phyloP scores from a whole-genome alignment of 768 basidiomycete genomes.

The Pleurotus ostreatus region DNA sequence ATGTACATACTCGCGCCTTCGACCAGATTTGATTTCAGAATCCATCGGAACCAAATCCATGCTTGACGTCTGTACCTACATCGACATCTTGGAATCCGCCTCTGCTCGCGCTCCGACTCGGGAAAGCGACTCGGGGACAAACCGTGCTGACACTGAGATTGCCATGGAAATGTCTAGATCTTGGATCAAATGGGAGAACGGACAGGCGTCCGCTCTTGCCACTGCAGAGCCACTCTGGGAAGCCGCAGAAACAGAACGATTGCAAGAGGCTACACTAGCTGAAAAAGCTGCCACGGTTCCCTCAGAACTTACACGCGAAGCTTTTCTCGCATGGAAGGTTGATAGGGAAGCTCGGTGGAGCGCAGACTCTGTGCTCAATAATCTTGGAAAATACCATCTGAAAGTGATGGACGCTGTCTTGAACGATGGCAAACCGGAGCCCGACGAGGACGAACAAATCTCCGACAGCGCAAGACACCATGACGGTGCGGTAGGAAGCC shows the following conservation, averaged over 20 bases:
- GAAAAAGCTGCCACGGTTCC: constrained; percentile 7
- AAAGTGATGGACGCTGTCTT: constrained; percentile 22
- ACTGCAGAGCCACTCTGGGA: constrained; percentile 26
- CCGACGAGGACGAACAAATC: neutral
- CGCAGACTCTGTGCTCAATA: constrained; percentile 19
- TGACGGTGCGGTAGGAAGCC: too few species aligned
- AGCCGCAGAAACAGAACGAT: constrained; percentile 13
- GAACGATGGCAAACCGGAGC: constrained; percentile 8
- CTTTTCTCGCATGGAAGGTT: constrained; percentile 15
- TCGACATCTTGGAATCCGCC: constrained; percentile 48
- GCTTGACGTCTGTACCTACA: constrained; percentile 65
- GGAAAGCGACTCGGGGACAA: neutral
- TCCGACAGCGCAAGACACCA: neutral
- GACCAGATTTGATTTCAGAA: constrained; percentile 74
- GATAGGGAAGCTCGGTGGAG: constrained; percentile 18
- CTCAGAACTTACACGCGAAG: constrained; percentile 11
- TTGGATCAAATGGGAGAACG: constrained; percentile 49
- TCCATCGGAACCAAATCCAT: constrained; percentile 63
- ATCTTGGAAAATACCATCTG: constrained; percentile 20
- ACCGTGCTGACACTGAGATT: constrained; percentile 23
- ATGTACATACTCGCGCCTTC: constrained; percentile 58
- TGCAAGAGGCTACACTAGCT: constrained; percentile 16
- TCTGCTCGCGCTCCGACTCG: constrained; percentile 15
- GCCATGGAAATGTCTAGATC: constrained; percentile 48
- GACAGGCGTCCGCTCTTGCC: constrained; percentile 27